A percentile compares a stretch with the other conserved stretches of the same genome.
Conservation (phyloP, 1,284 basidiomycete species). For the Irpex sp. region DNA sequence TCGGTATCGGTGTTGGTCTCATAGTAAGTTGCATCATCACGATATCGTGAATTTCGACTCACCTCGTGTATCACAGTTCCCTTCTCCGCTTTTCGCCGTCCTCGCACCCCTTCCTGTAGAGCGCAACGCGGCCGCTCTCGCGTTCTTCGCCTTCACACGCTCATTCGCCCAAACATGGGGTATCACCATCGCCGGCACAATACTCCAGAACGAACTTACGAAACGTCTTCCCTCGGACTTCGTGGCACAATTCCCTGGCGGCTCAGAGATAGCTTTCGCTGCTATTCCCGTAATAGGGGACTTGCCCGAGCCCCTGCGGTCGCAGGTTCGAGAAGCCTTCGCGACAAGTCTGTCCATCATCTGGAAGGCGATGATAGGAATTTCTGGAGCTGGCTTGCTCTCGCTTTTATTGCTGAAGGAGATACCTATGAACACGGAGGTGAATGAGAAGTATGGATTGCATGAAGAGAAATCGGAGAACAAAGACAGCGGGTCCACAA, state of each 20-base stretch:
- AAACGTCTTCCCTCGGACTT: slow-evolving; percentile 7
- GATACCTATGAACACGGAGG: slow-evolving; percentile 5
- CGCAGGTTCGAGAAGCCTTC: slow-evolving; percentile 10
- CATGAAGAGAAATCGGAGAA: background rate
- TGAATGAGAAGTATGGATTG: slow-evolving; percentile 4
- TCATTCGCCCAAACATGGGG: slow-evolving; percentile 25
- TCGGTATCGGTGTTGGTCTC: slow-evolving; percentile 21
- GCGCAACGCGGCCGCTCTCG: slow-evolving; percentile 26
- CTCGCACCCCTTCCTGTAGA: slow-evolving; percentile 30
- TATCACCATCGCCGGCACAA: slow-evolving; percentile 17
- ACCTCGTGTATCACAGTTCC: slow-evolving; percentile 13
- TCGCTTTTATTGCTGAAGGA: slow-evolving; percentile 8
- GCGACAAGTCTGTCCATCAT: slow-evolving; percentile 5
- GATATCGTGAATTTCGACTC: background rate
- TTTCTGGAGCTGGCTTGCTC: slow-evolving; percentile 1
- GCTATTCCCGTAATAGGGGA: slow-evolving; percentile 9
- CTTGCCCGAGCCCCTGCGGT: slow-evolving; percentile 8
- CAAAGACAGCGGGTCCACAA: background rate
- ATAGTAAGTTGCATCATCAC: slow-evolving; percentile 17
- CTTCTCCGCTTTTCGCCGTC: slow-evolving; percentile 28
- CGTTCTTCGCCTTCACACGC: slow-evolving; percentile 30
- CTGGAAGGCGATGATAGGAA: slow-evolving; percentile 8
- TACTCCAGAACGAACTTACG: slow-evolving; percentile 16
- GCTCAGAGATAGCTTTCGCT: slow-evolving; percentile 11
- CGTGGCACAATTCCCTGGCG: slow-evolving; percentile 6